phyloP scores from a whole-genome alignment of 2,329 filamentous ascomycete species.

The Alternaria novae-zelandiae region DNA sequence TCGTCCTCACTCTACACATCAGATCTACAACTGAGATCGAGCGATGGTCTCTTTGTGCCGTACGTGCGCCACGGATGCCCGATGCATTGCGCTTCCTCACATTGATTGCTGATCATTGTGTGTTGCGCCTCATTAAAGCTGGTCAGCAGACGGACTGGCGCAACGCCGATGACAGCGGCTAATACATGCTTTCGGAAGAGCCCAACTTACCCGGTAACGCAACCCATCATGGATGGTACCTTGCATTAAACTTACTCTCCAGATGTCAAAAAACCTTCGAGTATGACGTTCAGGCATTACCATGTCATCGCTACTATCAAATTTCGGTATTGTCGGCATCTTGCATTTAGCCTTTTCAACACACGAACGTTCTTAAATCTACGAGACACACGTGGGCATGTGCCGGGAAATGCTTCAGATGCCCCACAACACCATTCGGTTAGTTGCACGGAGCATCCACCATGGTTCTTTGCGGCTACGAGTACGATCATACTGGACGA shows the following conservation, averaged over 20 bases:
- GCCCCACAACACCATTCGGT: slow-evolving; percentile 31
- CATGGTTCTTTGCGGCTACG: not conserved
- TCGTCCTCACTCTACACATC: not conserved
- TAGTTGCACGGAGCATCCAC: not conserved
- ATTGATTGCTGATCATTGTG: too few relatives aligned
- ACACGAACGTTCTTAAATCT: slow-evolving; percentile 7
- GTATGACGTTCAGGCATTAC: not conserved
- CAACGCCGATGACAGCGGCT: not conserved
- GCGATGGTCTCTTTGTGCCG: not conserved
- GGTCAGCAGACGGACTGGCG: not conserved
- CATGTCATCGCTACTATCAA: not conserved
- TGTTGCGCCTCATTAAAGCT: not conserved
- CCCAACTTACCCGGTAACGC: slow-evolving; percentile 8
- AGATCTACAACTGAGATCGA: not conserved
- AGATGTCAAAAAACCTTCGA: not conserved
- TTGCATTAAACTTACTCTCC: slow-evolving; percentile 1
- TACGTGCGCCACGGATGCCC: not conserved
- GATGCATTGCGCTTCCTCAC: not conserved
- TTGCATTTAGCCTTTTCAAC: slow-evolving; percentile 20
- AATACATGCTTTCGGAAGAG: not conserved
- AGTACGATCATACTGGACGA: not conserved
- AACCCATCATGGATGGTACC: slow-evolving; percentile 2
- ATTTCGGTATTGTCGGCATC: not conserved
- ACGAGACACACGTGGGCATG: slow-evolving; percentile 12
- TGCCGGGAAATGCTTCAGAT: slow-evolving; percentile 1